phyloP scores from a whole-genome alignment of 2,329 filamentous ascomycete genomes.

The Ploettnerulaceae sp. region DNA sequence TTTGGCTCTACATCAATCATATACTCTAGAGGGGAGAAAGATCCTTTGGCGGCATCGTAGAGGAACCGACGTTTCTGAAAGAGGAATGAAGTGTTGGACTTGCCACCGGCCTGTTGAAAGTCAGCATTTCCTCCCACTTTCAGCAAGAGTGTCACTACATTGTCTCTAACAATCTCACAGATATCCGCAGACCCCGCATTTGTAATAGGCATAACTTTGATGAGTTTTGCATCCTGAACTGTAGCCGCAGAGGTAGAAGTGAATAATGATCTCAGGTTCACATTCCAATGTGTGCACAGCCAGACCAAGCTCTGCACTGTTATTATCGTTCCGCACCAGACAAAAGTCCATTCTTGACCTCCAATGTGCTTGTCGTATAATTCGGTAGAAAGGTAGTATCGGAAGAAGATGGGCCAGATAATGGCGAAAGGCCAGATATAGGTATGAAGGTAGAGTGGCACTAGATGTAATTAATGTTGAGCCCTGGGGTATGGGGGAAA shows the following conservation, averaged over 20 bases:
- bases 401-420: conserved; percentile 86
- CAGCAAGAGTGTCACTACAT: conserved; percentile 39
- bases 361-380: conserved; percentile 88
- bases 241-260: conserved; percentile 67
- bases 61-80: conserved; percentile 98
- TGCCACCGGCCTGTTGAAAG: conserved; percentile 56
- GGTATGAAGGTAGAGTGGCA: conserved; percentile 73
- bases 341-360: conserved; percentile 96
- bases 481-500: not conserved
- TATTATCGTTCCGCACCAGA: conserved; percentile 84
- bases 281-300: conserved; percentile 97
- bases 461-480: conserved; percentile 19
- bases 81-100: conserved; percentile 77
- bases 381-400: conserved; percentile 76
- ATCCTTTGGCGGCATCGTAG: conserved; percentile 64
- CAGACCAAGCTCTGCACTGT: conserved; percentile 84
- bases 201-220: conserved; percentile 85
- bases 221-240: conserved; percentile 71
- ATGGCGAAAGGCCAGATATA: conserved; percentile 93
- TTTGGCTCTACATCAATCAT: conserved; percentile 81
- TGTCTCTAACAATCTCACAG: conserved; percentile 73
- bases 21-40: conserved; percentile 80
- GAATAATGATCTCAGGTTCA: conserved; percentile 77
- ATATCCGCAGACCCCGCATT: conserved; percentile 91
- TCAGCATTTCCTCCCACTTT: conserved; percentile 20